Percentiles rank a stretch among this genome's conserved stretches.
Conservation (phyloP, 352 stramenopile species). For the Phytophthora fragariae region DNA sequence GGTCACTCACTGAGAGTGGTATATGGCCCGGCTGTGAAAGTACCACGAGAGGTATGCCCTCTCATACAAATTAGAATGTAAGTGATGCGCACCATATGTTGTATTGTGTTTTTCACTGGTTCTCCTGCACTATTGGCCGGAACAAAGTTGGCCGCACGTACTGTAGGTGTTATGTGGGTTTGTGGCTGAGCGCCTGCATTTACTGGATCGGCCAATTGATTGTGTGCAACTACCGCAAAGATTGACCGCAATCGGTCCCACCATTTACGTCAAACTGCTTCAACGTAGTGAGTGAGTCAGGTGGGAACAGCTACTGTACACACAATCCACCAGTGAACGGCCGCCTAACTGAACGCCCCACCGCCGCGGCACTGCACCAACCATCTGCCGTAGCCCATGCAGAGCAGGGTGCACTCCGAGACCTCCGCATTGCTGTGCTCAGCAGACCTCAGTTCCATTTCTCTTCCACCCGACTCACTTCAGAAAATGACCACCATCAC, state of each 20-base stretch:
- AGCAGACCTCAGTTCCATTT: slow-evolving; percentile 27
- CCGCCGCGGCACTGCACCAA: background rate
- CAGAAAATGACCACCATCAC: slow-evolving; percentile 37
- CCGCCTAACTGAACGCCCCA: background rate
- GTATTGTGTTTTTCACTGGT: too few relatives aligned
- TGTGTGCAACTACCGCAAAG: background rate
- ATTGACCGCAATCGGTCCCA: background rate
- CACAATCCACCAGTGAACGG: background rate
- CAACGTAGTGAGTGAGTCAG: background rate
- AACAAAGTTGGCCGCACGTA: too few relatives aligned
- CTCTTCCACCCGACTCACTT: slow-evolving; percentile 31
- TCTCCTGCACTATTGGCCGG: too few relatives aligned
- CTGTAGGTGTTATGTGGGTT: too few relatives aligned
- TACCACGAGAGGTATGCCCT: too few relatives aligned
- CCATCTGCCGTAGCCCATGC: background rate
- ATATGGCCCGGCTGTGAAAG: too few relatives aligned
- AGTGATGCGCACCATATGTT: too few relatives aligned
- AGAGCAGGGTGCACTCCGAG: background rate
- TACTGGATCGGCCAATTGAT: background rate
- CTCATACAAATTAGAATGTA: too few relatives aligned
- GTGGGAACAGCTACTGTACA: background rate
- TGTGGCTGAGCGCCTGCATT: background rate
- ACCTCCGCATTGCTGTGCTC: slow-evolving; percentile 17
- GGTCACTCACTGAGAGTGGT: too few relatives aligned
- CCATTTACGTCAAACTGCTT: background rate